These are phyloP conservation scores for Amanita rimosa DNA, from an alignment of 768 basidiomycete species.

Conservation along the genomic window DNA sequence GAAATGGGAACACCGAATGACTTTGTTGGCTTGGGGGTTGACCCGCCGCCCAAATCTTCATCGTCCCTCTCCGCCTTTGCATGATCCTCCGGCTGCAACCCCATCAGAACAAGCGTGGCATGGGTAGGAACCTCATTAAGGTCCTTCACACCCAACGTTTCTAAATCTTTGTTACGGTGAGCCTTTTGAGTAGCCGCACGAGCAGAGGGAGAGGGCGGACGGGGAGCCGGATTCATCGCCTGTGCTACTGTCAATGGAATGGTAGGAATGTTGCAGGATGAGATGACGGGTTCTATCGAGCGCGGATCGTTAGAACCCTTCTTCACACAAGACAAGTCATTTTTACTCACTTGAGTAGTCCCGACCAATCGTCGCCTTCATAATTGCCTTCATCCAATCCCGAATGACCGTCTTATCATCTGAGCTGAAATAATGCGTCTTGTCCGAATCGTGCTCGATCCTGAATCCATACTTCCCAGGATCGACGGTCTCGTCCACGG, in stretches of 20 bases:
- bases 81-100: conserved; percentile 37
- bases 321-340: background rate
- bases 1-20: conserved; percentile 12
- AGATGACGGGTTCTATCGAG: conserved; percentile 75
- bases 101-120: conserved; percentile 71
- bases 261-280: conserved; percentile 93
- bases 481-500: conserved; percentile 85
- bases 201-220: conserved; percentile 86
- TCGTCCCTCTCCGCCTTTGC: conserved; percentile 23
- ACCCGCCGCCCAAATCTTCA: conserved; percentile 10
- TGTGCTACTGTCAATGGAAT: conserved; percentile 93
- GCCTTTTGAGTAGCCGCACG: conserved; percentile 85
- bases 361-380: conserved; percentile 95
- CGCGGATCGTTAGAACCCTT: conserved; percentile 9
- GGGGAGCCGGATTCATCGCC: conserved; percentile 90
- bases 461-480: conserved; percentile 94
- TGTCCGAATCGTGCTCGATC: conserved; percentile 80
- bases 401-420: conserved; percentile 76
- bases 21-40: conserved; percentile 13
- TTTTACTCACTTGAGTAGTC: conserved; percentile 74
- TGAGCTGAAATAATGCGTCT: conserved; percentile 85
- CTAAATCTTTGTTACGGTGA: conserved; percentile 78
- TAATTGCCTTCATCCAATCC: conserved; percentile 99
- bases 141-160: conserved; percentile 79
- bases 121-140: conserved; percentile 71